Evolutionary conservation across 2,329 filamentous ascomycete species (phyloP).

Genomic region (Dactylellina drechsleri): DNA sequence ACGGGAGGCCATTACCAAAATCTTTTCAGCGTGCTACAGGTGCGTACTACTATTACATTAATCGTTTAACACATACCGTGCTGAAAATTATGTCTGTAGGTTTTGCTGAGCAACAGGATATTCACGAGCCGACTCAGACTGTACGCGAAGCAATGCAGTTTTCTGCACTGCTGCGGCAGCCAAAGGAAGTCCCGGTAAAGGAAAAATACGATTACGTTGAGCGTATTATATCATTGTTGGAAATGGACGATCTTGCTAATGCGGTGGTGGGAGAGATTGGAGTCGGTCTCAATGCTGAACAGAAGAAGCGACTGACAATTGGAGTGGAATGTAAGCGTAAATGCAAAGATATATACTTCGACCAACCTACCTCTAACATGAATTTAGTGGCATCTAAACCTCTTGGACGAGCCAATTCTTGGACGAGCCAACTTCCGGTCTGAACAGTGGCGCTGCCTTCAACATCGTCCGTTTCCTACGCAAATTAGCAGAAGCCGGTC

Average conservation of each 20-base stretch:
- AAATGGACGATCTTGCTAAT: conserved; percentile 74
- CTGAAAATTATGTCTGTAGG: conserved; percentile 4
- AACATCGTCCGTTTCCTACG: conserved; percentile 72
- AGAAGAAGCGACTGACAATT: conserved; percentile 68
- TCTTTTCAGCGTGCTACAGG: conserved; percentile 93
- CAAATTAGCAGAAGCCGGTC: conserved; percentile 70
- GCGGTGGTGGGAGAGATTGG: conserved; percentile 72
- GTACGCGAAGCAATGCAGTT: conserved; percentile 74
- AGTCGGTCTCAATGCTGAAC: conserved; percentile 71
- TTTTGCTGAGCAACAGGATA: conserved; percentile 74
- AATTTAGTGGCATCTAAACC: conserved; percentile 67
- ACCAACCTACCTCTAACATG: background rate
- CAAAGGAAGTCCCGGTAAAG: conserved; percentile 67
- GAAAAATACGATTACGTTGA: conserved; percentile 75
- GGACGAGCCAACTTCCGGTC: conserved; percentile 71
- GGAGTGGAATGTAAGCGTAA: conserved; percentile 17
- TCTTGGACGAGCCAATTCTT: conserved; percentile 74
- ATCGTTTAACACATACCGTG: background rate
- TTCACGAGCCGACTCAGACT: conserved; percentile 71
- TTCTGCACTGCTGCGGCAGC: conserved; percentile 72
- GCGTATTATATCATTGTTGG: conserved; percentile 73
- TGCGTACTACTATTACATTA: conserved; percentile 77
- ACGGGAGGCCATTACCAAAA: conserved; percentile 76
- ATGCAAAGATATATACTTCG: background rate
- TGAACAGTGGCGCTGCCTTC: conserved; percentile 70